Evolutionary conservation across 2,329 filamentous ascomycete species (phyloP), one percentile per base, ranked within the genome.

Genomic region (Trichoderma breve): DNA sequence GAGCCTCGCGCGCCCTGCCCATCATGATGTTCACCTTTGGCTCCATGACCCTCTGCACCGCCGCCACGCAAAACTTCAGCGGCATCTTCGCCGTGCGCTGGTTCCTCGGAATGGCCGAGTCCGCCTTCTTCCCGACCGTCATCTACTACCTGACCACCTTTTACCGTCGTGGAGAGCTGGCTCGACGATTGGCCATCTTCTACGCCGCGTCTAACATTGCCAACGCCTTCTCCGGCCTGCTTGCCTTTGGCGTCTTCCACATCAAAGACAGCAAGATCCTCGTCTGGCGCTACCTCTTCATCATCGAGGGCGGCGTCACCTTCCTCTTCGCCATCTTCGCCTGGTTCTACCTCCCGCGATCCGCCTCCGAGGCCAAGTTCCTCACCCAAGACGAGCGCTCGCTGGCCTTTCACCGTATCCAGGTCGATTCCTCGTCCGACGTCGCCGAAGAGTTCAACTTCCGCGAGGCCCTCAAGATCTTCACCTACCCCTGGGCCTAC

Each of bases 121-220:
- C 86, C 3, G 87, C 85, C 2, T 89, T 88, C 78, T 87, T 87
- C 72, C 84, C 86, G 5, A 82, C 85, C 0, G 83, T 85, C 15
- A 86, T 88, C 3, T 88, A 87, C 77, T 89, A 84, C 80, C 76
- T 84, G 78, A 80, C 86, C 0, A 81, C 86, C 0, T 88, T 89
- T 57, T 89, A 86, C 74, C 83, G 83, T 26, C 81, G 83, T 26
- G 82, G 83, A 36, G 84, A 85, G 72, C 78, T 85, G 1, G 84
- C 83, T 0, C 78, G 84, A 4, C 79, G 84, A 2, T 81, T 76
- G 2, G 91, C 91, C 64, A 82, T 93, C 74, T 94, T 94, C 83
- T 95, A 94, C 76, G 92, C 92, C 0, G 92, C 92, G 0, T 90
- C 88, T 28, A 92, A 91, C 76, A 92, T 95, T 72, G 92, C 92